Base-by-base conservation (phyloP, 768 basidiomycete genomes). In the Phlebiopsis gigantea region DNA sequence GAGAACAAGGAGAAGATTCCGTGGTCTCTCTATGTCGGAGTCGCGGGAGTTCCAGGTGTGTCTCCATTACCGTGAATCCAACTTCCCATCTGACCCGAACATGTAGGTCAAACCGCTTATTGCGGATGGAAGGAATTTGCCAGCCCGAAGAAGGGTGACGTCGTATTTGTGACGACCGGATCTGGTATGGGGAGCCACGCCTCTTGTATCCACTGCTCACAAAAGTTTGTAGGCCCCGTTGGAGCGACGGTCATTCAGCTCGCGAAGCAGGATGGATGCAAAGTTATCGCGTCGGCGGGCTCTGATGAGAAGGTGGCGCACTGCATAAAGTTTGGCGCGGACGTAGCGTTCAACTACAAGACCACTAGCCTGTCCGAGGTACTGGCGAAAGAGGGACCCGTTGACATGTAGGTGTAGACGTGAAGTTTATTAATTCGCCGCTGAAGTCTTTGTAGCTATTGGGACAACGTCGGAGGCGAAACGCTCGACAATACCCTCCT, bases 271-370 rank as follows among this genome's bases (percentile, higher is more conserved):
- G 66, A 70, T 0, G 78, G 77, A 0, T 59, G 75, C 31, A 85
- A 83, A 61, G 88, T 90, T 39, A 85, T 91, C 51, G 84, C 79
- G 0, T 86, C 83, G 0, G 83, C 85, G 0, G 86, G 89, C 1
- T 79, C 80, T 0, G 85, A 89, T n/a, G 83, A 86, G 50, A 90
- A 91, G 68, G 84, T 90, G 7, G 66, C 73, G 69, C 76, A 76
- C 48, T 74, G 76, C 4, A 61, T 87, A n/a, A n/a, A n/a, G n/a
- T n/a, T n/a, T 19, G 88, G 86, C 0, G 80, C 81, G 0, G 87
- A 90, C 62, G 77, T 84, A 4, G 81, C 77, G 0, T 88, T 88
- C 73, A 88, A 90, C 67, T 89, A 87, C 71, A 87, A 90, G 75
- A 87, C 77, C 0, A 73, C 73, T 0, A 71, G 72, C 46, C 81